A percentile compares a stretch with the other conserved stretches of the same genome.
These are phyloP conservation scores for Colletotrichum sp. DNA, from an alignment of 2,329 filamentous ascomycete species.

Conservation along the genomic window DNA sequence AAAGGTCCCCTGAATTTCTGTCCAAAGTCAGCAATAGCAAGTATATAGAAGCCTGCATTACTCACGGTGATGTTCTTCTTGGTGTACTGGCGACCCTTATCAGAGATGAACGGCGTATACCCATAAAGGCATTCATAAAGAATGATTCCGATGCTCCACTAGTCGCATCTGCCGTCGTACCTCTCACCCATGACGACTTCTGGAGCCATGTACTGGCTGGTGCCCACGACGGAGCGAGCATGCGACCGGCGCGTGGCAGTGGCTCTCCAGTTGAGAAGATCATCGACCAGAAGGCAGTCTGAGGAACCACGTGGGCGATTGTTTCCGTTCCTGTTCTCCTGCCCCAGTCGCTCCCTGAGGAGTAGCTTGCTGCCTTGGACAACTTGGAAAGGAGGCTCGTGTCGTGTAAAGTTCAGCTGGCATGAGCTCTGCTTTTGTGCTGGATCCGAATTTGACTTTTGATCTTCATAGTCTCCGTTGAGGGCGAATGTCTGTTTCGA, in stretches of 20 bases:
- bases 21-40: background rate
- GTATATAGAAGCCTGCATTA: no score
- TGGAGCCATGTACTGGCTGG: constrained; percentile 97
- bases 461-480: constrained; percentile 75
- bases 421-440: background rate
- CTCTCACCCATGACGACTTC: constrained; percentile 83
- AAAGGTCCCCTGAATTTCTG: constrained; percentile 75
- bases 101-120: constrained; percentile 85
- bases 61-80: constrained; percentile 85
- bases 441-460: background rate
- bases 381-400: constrained; percentile 17
- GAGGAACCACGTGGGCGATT: background rate
- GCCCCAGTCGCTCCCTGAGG: background rate
- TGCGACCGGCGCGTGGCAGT: constrained; percentile 71
- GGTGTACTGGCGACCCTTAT: constrained; percentile 78
- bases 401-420: constrained; percentile 5
- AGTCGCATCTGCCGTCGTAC: constrained; percentile 95
- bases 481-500: constrained; percentile 77
- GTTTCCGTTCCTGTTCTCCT: background rate
- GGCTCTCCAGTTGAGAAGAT: constrained; percentile 75
- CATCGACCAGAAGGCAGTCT: constrained; percentile 30
- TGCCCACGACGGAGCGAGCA: constrained; percentile 88
- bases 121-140: constrained; percentile 95
- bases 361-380: constrained; percentile 33
- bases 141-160: constrained; percentile 96